These are phyloP conservation scores for Aspergillus fijiensis DNA, from an alignment of 2,329 filamentous ascomycete species.

Conservation along the genomic window DNA sequence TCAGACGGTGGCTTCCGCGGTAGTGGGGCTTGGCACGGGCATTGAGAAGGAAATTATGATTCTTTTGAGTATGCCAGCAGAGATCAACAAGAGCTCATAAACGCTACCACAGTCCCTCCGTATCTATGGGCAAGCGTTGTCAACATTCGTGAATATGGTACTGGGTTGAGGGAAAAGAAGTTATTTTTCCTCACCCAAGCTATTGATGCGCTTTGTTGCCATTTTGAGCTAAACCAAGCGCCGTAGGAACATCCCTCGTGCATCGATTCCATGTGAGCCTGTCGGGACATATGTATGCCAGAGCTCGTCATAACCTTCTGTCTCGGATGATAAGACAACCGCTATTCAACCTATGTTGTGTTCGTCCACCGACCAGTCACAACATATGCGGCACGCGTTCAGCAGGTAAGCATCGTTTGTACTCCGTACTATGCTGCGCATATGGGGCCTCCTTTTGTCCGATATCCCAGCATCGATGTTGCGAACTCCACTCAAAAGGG, in stretches of 20 bases:
- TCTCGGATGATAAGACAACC: slow-evolving; percentile 6
- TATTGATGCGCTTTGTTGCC: neutral
- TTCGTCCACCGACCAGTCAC: neutral
- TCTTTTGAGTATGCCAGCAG: too few species aligned
- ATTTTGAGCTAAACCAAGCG: slow-evolving; percentile 8
- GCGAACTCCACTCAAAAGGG: neutral
- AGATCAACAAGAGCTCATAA: too few species aligned
- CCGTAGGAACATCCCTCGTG: slow-evolving; percentile 11
- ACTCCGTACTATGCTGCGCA: neutral
- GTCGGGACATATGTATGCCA: neutral
- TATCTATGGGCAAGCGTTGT: too few species aligned
- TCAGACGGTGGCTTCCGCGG: slow-evolving; percentile 14
- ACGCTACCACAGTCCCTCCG: too few species aligned
- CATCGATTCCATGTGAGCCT: slow-evolving; percentile 20
- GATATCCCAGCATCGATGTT: neutral
- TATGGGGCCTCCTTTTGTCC: slow-evolving; percentile 4
- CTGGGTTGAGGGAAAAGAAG: neutral
- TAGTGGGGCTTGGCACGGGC: slow-evolving; percentile 20
- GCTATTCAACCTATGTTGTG: slow-evolving; percentile 3
- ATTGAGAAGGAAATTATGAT: neutral
- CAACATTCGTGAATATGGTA: too few species aligned
- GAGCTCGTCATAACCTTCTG: neutral
- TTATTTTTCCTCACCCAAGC: neutral
- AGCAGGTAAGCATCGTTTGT: slow-evolving; percentile 4
- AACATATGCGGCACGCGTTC: neutral